Conservation (phyloP, 371 early-diverging fungal genomes). For the Gilbertella persicaria region DNA sequence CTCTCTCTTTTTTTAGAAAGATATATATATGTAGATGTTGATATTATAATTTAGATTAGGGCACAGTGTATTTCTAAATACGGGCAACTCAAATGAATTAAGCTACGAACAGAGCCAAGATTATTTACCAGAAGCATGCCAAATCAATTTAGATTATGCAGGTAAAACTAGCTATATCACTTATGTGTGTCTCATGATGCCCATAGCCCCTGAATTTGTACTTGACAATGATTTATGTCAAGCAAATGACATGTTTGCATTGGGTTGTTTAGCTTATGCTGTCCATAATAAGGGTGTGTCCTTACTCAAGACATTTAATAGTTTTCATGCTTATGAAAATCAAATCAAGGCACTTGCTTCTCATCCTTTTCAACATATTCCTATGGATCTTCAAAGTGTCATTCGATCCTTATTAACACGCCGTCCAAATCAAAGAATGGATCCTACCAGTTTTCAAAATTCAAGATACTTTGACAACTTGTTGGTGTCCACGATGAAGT, state of each 20-base stretch:
- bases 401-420: constrained; percentile 57
- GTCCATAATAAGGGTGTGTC: constrained; percentile 74
- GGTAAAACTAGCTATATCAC: constrained; percentile 23
- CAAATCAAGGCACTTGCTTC: constrained; percentile 53
- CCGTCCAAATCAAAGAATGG: constrained; percentile 62
- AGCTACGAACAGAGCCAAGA: constrained; percentile 59
- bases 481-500: constrained; percentile 77
- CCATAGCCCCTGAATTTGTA: constrained; percentile 75
- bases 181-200: not conserved
- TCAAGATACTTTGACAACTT: constrained; percentile 80
- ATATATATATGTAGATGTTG: too few species aligned
- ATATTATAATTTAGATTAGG: constrained; percentile 53
- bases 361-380: constrained; percentile 49
- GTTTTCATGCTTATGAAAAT: constrained; percentile 66
- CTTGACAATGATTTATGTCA: constrained; percentile 56
- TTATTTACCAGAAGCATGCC: constrained; percentile 66
- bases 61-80: constrained; percentile 62
- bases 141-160: constrained; percentile 72
- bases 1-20: not conserved
- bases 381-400: constrained; percentile 55
- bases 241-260: constrained; percentile 79
- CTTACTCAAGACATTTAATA: constrained; percentile 65
- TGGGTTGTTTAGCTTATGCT: constrained; percentile 81
- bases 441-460: constrained; percentile 63
- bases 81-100: constrained; percentile 30